phyloP scores from a whole-genome alignment of 805 yeast genomes.

The Candida methanosorbosa region DNA sequence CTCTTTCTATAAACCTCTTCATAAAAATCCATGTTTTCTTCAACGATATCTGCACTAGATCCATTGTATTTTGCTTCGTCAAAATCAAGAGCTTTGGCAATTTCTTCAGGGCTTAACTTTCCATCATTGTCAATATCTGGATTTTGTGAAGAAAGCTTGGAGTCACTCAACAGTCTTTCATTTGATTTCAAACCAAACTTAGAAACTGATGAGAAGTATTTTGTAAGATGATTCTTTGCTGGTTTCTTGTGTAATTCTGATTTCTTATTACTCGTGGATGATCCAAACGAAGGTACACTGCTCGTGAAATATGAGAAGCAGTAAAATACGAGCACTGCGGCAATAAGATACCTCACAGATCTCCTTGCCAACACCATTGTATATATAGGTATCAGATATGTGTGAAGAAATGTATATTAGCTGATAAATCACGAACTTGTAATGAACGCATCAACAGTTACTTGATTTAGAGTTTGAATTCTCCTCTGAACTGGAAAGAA shows the following conservation, averaged over 20 bases:
- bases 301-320: neutral
- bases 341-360: neutral
- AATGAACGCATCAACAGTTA: too few relatives aligned
- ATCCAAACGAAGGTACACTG: neutral
- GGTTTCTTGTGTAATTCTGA: slow-evolving; percentile 1
- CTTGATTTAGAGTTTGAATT: too few relatives aligned
- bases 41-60: slow-evolving; percentile 20
- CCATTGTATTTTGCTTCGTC: slow-evolving; percentile 12
- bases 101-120: slow-evolving; percentile 17
- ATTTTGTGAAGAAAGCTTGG: slow-evolving; percentile 7
- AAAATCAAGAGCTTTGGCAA: slow-evolving; percentile 16
- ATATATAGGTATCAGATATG: too few relatives aligned
- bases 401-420: too few relatives aligned
- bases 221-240: slow-evolving; percentile 6
- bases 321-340: neutral
- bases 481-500: too few relatives aligned
- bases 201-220: slow-evolving; percentile 14
- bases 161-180: slow-evolving; percentile 18
- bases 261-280: neutral
- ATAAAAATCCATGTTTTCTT: slow-evolving; percentile 25
- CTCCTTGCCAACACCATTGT: neutral
- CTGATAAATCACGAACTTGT: too few relatives aligned
- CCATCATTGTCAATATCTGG: slow-evolving; percentile 13
- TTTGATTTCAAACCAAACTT: slow-evolving; percentile 20
- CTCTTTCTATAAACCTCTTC: slow-evolving; percentile 24